These are phyloP conservation scores for Chrysanthemum seticuspe DNA, from an alignment of 129 eudicot species.

Conservation along the genomic window DNA sequence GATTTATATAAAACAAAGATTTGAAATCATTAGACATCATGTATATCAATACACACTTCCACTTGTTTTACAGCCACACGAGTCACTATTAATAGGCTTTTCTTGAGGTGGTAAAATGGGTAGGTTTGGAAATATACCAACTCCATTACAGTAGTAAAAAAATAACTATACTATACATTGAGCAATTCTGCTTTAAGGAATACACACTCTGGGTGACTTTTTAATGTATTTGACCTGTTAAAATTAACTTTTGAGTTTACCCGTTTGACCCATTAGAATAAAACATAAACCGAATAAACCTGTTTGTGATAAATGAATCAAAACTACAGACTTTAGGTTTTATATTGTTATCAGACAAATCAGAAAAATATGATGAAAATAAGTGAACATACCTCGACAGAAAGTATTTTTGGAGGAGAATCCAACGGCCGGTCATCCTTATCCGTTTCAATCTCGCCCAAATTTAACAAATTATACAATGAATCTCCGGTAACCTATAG, in stretches of 20 bases:
- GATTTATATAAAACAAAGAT: not conserved
- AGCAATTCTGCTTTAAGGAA: not conserved
- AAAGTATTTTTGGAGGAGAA: conserved; percentile 72
- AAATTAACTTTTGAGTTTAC: not conserved
- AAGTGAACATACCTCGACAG: conserved; percentile 60
- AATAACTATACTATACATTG: no score
- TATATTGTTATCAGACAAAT: conserved; percentile 1
- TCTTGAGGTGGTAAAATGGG: conserved; percentile 1
- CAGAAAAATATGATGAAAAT: conserved; percentile 4
- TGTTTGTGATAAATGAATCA: not conserved
- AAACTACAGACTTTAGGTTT: not conserved
- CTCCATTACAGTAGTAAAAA: no score
- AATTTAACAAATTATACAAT: conserved; percentile 68
- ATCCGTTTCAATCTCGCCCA: conserved; percentile 86
- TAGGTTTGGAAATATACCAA: no score
- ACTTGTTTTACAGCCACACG: not conserved
- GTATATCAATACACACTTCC: not conserved
- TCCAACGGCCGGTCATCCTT: conserved; percentile 80
- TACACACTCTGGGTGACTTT: not conserved
- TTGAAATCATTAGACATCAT: conserved; percentile 3
- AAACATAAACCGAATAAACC: not conserved
- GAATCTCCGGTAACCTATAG: conserved; percentile 93
- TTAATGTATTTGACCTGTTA: not conserved
- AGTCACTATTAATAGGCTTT: not conserved
- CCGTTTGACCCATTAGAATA: conserved; percentile 1